These are phyloP conservation scores for Ustilago hordei DNA, from an alignment of 1,284 basidiomycete species.

Conservation along the genomic window DNA sequence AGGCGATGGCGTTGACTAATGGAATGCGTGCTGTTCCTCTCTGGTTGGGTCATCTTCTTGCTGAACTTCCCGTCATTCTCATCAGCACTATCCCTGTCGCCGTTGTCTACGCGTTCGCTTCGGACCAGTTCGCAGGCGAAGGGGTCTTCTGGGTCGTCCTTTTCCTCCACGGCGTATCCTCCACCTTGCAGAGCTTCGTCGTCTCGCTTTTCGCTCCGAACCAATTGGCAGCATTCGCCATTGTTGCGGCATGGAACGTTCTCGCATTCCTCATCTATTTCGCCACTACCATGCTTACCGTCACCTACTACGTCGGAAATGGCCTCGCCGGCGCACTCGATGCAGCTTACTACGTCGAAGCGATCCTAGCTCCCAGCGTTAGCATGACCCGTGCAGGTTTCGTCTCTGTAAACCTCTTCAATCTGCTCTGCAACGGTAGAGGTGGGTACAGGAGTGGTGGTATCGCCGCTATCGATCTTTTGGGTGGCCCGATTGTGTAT, in stretches of 20 bases:
- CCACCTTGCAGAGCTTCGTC: conserved; percentile 40
- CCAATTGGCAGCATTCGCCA: conserved; percentile 80
- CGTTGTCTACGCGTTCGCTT: conserved; percentile 75
- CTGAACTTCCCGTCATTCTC: conserved; percentile 76
- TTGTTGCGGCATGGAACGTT: conserved; percentile 80
- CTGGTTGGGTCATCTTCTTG: conserved; percentile 83
- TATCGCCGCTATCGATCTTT: conserved; percentile 73
- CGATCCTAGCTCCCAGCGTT: conserved; percentile 78
- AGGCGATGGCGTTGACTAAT: conserved; percentile 83
- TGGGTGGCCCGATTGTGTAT: conserved; percentile 81
- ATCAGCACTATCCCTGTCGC: conserved; percentile 76
- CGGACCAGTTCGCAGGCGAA: conserved; percentile 78
- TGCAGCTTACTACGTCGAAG: conserved; percentile 78
- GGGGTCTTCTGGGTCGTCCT: conserved; percentile 77
- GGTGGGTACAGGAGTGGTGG: conserved; percentile 71
- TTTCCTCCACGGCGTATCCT: conserved; percentile 78
- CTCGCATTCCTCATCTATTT: conserved; percentile 77
- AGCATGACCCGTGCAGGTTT: conserved; percentile 78
- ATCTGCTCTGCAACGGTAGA: conserved; percentile 77
- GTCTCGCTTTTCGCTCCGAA: conserved; percentile 70
- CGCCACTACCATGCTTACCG: conserved; percentile 76
- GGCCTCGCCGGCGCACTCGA: conserved; percentile 73
- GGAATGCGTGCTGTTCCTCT: conserved; percentile 79
- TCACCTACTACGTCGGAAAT: conserved; percentile 78
- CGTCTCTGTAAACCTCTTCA: conserved; percentile 81